These are phyloP conservation scores for Panicum miliaceum DNA, from an alignment of 176 grass and related monocot species.

Conservation along the genomic window DNA sequence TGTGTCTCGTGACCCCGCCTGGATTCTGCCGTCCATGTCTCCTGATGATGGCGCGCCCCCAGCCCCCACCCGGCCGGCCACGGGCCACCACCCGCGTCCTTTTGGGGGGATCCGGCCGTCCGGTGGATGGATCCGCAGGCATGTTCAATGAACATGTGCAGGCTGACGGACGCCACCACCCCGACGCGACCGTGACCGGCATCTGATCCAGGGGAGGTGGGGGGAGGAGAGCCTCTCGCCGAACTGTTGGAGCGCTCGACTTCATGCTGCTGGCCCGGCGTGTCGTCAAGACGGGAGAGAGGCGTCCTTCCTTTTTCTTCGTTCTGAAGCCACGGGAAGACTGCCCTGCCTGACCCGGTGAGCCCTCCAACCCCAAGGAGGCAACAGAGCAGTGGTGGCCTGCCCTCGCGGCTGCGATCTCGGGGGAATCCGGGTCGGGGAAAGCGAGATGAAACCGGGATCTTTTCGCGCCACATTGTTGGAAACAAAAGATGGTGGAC, in stretches of 20 bases:
- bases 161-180: neutral
- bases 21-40: neutral
- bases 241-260: no score
- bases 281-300: neutral
- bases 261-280: neutral
- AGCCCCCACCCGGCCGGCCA: no score
- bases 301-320: neutral
- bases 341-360: no score
- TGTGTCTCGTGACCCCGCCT: neutral
- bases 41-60: no score
- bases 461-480: neutral
- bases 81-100: neutral
- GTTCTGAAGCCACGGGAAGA: neutral
- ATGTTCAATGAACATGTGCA: constrained; percentile 18
- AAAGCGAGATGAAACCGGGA: no score
- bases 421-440: no score
- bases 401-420: no score
- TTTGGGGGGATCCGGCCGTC: no score
- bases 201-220: neutral
- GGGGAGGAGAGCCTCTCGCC: neutral
- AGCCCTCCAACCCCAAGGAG: no score
- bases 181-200: neutral
- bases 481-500: neutral
- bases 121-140: neutral
- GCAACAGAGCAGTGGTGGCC: neutral